Percentiles rank a stretch among this genome's conserved stretches.
Evolutionary conservation across 345 rosid genomes (phyloP).

Genomic region (Populus davidiana): DNA sequence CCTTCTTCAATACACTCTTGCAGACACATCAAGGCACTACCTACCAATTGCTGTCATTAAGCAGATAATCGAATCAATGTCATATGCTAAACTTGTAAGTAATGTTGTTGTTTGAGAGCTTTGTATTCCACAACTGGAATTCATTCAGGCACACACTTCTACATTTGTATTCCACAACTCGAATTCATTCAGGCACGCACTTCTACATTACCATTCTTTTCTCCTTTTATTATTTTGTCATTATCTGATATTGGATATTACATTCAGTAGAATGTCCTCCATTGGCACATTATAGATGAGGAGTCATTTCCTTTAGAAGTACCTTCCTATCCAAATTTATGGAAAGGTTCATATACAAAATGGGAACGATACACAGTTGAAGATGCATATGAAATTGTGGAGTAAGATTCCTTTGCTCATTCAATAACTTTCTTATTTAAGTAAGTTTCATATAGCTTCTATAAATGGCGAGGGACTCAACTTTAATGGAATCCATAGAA

Average conservation of each 20-base stretch:
- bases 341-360: conserved; percentile 86
- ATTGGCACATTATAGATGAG: conserved; percentile 95
- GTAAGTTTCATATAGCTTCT: background rate
- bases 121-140: conserved; percentile 12
- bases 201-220: conserved; percentile 11
- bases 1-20: conserved; percentile 16
- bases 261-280: conserved; percentile 82
- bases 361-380: conserved; percentile 92
- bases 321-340: conserved; percentile 76
- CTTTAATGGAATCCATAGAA: background rate
- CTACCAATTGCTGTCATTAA: conserved; percentile 71
- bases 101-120: conserved; percentile 14
- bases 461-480: background rate
- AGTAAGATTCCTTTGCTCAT: conserved; percentile 40
- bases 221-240: conserved; percentile 9
- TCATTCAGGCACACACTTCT: conserved; percentile 4
- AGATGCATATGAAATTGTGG: conserved; percentile 83
- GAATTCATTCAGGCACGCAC: conserved; percentile 9
- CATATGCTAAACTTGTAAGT: conserved; percentile 92
- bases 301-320: conserved; percentile 89
- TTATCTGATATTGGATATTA: conserved; percentile 34
- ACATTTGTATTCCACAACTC: conserved; percentile 7
- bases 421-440: background rate
- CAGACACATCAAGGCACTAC: conserved; percentile 95
- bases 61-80: conserved; percentile 85